phyloP scores from a whole-genome alignment of 1,284 basidiomycete species.

The Cutaneotrichosporon mucoides region DNA sequence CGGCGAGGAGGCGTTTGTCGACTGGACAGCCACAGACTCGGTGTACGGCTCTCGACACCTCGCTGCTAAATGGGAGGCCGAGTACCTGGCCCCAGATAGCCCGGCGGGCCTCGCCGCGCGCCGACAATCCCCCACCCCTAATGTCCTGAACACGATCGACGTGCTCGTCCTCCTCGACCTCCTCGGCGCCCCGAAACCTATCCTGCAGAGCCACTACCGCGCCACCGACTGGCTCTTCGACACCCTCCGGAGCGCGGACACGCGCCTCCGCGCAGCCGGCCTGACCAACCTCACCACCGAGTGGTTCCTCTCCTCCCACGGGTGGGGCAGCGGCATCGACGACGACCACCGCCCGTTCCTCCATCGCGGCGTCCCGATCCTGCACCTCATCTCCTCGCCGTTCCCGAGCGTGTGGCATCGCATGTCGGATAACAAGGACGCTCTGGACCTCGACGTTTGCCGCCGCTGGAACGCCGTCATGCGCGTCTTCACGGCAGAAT shows the following conservation, averaged over 20 bases:
- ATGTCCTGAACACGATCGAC: constrained; percentile 73
- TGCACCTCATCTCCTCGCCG: constrained; percentile 85
- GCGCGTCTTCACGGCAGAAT: constrained; percentile 84
- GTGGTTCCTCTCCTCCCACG: constrained; percentile 36
- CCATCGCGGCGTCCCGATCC: constrained; percentile 71
- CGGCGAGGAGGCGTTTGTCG: constrained; percentile 91
- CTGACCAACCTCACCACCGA: constrained; percentile 27
- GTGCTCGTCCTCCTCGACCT: constrained; percentile 87
- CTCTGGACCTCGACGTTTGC: constrained; percentile 80
- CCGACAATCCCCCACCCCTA: constrained; percentile 57
- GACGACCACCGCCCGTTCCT: constrained; percentile 98
- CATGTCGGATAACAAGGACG: constrained; percentile 73
- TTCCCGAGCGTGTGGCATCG: constrained; percentile 94
- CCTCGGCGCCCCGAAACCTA: constrained; percentile 68
- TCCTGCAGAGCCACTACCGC: constrained; percentile 72
- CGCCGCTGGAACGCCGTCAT: constrained; percentile 84
- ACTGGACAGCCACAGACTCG: constrained; percentile 86
- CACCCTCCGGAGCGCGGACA: constrained; percentile 64
- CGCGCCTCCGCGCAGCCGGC: constrained; percentile 52
- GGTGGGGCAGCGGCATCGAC: constrained; percentile 55
- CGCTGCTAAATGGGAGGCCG: constrained; percentile 71
- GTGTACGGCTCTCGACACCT: constrained; percentile 91
- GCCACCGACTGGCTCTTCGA: constrained; percentile 90
- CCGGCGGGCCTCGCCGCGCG: constrained; percentile 53
- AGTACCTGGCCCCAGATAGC: constrained; percentile 57